Evolutionary conservation across 1,139 yeast genomes (phyloP), one percentile per base, ranked within the genome.

Genomic region (Kluyveromyces marxianus): DNA sequence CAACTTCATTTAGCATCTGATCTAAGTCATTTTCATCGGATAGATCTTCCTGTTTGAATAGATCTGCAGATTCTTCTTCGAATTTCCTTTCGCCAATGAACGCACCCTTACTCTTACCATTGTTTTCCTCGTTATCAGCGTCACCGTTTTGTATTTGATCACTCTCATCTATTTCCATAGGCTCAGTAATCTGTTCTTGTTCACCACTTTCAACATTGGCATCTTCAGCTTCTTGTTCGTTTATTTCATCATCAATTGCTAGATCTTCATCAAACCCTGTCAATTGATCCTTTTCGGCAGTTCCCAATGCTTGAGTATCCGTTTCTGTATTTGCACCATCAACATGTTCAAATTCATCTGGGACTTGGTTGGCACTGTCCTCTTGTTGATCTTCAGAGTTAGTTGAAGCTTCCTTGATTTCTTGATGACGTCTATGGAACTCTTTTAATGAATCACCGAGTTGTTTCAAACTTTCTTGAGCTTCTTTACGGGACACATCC

Each of bases 221-320:
- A 6, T 58, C 65, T 4, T 58, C 57, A 32, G 60, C 63, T 31
- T 62, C 67, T 8, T 60, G 49, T 7, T 65, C 69, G 3, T 68
- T 71, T 7, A 64, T 56, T 25, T 78, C 85, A 52, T 83, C 90
- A 48, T 89, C 96, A 55, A 90, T 86, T 0, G 95, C 96, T 77
- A 77, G 83, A 14, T 81, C 83, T 43, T 90, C 96, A 60, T 90
- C 84, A 48, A 89, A 76, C 0, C 80, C 66, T 60, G 87, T 94
- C 35, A 78, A 71, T 59, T 87, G 89, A 43, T 89, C 96, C 56
- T 81, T 77, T 48, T 81, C 78, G 4, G 96, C 96, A 39, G 94
- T 81, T 26, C 97, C 98, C 48, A 92, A 69, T 0, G 97, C 98
- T 65, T 94, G 97, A 0, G 96, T 85, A 47, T 86, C 92, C 36